Evolutionary conservation across 345 rosid species (phyloP).

Genomic region (Turritis glabra): DNA sequence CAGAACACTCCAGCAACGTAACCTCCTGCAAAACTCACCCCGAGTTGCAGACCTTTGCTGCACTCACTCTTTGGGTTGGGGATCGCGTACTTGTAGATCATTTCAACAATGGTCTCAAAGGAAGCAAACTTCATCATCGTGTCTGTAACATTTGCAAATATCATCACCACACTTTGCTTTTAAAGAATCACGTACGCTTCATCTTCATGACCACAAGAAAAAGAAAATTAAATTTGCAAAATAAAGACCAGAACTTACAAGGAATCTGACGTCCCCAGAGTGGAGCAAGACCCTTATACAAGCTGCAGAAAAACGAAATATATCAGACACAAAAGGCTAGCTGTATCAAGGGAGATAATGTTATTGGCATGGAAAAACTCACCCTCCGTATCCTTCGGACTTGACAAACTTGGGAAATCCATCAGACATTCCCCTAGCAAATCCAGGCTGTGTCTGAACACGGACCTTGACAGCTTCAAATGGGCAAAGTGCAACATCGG

Average conservation of each 20-base stretch:
- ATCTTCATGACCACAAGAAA: background rate
- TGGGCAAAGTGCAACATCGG: constrained; percentile 94
- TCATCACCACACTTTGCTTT: background rate
- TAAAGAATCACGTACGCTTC: background rate
- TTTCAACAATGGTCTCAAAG: constrained; percentile 90
- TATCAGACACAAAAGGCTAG: constrained; percentile 5
- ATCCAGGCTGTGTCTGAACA: constrained; percentile 99
- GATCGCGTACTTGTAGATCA: constrained; percentile 77
- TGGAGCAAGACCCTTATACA: constrained; percentile 96
- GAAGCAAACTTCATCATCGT: constrained; percentile 99
- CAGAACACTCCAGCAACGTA: constrained; percentile 92
- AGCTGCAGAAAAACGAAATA: constrained; percentile 45
- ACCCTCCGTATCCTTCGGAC: constrained; percentile 92
- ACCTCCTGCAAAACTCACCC: constrained; percentile 94
- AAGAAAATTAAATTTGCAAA: background rate
- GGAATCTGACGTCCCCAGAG: constrained; percentile 99
- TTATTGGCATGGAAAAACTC: constrained; percentile 32
- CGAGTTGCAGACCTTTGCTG: constrained; percentile 84
- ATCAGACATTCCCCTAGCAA: constrained; percentile 92
- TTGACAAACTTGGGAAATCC: constrained; percentile 90
- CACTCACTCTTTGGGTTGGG: constrained; percentile 87
- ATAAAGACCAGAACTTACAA: constrained; percentile 54
- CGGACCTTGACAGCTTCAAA: constrained; percentile 99
- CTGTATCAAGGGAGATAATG: background rate
- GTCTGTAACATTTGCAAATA: constrained; percentile 52